Evolutionary conservation across 2,329 filamentous ascomycete genomes (phyloP).

Genomic region (Tricladium varicosporioides): DNA sequence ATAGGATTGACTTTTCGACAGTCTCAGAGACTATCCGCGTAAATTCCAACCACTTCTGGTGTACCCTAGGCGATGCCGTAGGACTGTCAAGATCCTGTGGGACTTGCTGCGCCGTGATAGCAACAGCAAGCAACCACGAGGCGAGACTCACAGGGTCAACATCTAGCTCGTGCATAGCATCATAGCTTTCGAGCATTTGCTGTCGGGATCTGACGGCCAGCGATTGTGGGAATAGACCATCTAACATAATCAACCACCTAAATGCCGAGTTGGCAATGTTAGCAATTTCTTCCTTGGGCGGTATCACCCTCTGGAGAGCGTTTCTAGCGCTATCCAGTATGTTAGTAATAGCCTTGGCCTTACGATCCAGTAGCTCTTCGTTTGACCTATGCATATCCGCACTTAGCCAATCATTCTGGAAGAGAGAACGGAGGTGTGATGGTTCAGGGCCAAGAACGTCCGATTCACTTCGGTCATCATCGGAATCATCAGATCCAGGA

Average conservation of each 20-base stretch:
- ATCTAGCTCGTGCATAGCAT: constrained; percentile 22
- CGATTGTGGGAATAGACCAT: constrained; percentile 26
- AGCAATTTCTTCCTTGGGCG: constrained; percentile 25
- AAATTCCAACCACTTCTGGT: constrained; percentile 14
- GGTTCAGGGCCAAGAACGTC: constrained; percentile 25
- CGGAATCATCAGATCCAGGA: constrained; percentile 14
- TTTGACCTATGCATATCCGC: constrained; percentile 19
- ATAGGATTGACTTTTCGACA: constrained; percentile 31
- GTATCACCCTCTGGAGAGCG: constrained; percentile 25
- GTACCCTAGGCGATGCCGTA: not conserved
- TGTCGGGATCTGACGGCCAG: constrained; percentile 18
- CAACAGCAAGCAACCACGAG: constrained; percentile 30
- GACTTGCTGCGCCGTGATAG: constrained; percentile 31
- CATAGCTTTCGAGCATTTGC: constrained; percentile 29
- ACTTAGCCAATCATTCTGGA: constrained; percentile 33
- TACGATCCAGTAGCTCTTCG: constrained; percentile 40
- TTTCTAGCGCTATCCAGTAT: constrained; percentile 15
- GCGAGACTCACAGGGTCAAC: constrained; percentile 30
- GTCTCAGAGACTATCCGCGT: constrained; percentile 27
- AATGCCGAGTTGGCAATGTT: constrained; percentile 23
- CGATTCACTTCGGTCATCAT: constrained; percentile 12
- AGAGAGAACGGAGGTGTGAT: constrained; percentile 31
- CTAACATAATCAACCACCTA: constrained; percentile 31
- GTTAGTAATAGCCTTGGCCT: constrained; percentile 10
- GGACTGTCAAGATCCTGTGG: constrained; percentile 15